These are phyloP conservation scores for Diplodia seriata DNA, from an alignment of 2,329 filamentous ascomycete genomes.

Conservation along the genomic window DNA sequence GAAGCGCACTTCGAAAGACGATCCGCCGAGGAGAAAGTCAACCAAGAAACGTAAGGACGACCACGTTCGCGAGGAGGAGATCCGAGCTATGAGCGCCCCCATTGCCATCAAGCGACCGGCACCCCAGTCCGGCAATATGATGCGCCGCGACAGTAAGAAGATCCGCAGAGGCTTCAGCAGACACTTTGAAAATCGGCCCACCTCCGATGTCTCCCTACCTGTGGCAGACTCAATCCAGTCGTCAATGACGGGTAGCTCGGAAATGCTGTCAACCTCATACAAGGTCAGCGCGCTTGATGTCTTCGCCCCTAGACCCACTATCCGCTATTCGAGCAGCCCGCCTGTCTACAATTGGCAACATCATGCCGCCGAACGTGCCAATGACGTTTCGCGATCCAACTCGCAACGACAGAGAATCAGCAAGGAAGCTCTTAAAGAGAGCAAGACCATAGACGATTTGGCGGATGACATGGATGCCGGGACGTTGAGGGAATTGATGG, in stretches of 20 bases:
- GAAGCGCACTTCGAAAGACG: constrained; percentile 63
- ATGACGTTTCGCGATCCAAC: constrained; percentile 54
- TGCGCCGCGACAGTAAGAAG: constrained; percentile 71
- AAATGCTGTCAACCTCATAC: constrained; percentile 70
- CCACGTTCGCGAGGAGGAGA: constrained; percentile 81
- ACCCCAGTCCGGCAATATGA: constrained; percentile 64
- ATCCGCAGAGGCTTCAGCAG: constrained; percentile 63
- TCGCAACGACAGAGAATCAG: constrained; percentile 58
- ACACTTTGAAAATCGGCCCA: constrained; percentile 64
- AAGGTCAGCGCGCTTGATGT: constrained; percentile 80
- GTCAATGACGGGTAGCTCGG: constrained; percentile 75
- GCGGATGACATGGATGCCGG: constrained; percentile 86
- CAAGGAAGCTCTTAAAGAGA: constrained; percentile 65
- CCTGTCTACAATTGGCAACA: constrained; percentile 34
- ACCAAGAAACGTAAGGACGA: constrained; percentile 78
- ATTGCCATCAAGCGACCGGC: constrained; percentile 69
- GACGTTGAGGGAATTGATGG: constrained; percentile 86
- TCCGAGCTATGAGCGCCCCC: constrained; percentile 79
- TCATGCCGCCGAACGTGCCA: constrained; percentile 48
- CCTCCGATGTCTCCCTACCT: constrained; percentile 78
- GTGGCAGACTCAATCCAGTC: constrained; percentile 77
- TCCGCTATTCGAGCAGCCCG: constrained; percentile 65
- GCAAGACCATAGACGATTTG: constrained; percentile 67
- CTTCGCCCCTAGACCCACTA: constrained; percentile 83
- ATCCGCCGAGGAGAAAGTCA: constrained; percentile 70